Percentiles rank a stretch among this genome's conserved stretches.
Conservation (phyloP, 345 rosid species). For the Hibiscus syriacus region DNA sequence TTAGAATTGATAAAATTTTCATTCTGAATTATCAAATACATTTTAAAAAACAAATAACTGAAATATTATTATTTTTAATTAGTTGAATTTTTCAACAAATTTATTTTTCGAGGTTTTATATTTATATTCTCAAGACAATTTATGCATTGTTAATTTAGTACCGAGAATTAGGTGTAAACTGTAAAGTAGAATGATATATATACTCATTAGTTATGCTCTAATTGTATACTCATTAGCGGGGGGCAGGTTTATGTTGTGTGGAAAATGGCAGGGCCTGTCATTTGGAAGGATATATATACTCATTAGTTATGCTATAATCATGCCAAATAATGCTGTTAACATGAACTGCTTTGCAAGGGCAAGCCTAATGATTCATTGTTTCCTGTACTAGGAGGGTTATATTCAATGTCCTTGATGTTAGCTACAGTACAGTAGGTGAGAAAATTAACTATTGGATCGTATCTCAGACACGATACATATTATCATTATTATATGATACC, state of each 20-base stretch:
- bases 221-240: too few species aligned
- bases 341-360: not conserved
- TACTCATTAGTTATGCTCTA: too few species aligned
- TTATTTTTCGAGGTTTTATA: too few species aligned
- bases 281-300: not conserved
- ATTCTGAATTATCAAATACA: too few species aligned
- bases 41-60: too few species aligned
- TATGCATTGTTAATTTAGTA: not conserved
- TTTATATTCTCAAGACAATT: not conserved
- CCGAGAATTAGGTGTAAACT: not conserved
- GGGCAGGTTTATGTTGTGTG: not conserved
- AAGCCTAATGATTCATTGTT: conserved; percentile 14
- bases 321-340: not conserved
- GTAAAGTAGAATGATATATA: too few species aligned
- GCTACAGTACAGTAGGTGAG: not conserved
- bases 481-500: not conserved
- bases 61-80: too few species aligned
- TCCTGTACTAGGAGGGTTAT: not conserved
- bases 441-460: not conserved
- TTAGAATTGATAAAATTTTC: too few species aligned
- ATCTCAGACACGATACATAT: not conserved
- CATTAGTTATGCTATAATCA: not conserved
- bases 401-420: not conserved
- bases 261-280: not conserved
- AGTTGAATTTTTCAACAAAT: too few species aligned